phyloP scores from a whole-genome alignment of 495 filamentous ascomycete genomes.

The Geoglossum glabrum region DNA sequence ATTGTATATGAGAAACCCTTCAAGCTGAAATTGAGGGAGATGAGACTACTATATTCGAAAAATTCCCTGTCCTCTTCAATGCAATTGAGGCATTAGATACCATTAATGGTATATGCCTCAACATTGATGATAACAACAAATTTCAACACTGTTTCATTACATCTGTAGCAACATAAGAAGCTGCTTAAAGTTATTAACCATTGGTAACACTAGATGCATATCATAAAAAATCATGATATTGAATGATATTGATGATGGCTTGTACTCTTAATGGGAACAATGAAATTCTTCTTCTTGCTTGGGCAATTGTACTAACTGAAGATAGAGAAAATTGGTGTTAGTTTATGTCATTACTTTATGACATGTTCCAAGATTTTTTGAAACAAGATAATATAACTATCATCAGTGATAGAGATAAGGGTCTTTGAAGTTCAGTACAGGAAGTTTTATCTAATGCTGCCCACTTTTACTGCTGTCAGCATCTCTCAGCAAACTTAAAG shows the following conservation, averaged over 20 bases:
- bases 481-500: not conserved
- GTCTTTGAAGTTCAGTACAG: not conserved
- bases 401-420: not conserved
- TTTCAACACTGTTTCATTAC: too few relatives aligned
- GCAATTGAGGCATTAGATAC: too few relatives aligned
- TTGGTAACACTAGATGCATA: not conserved
- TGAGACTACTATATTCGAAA: too few relatives aligned
- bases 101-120: too few relatives aligned
- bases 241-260: not conserved
- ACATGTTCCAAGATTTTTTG: not conserved
- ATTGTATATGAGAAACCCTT: too few relatives aligned
- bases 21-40: too few relatives aligned
- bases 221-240: not conserved
- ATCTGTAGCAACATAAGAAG: too few relatives aligned
- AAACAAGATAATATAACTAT: not conserved
- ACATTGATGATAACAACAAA: too few relatives aligned
- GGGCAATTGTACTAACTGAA: not conserved
- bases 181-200: not conserved
- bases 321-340: not conserved
- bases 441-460: not conserved
- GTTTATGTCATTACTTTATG: not conserved
- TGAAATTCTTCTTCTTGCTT: not conserved
- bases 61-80: too few relatives aligned
- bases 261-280: not conserved
- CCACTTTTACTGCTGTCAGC: conserved; percentile 21